These are phyloP conservation scores for Naganishia randhawae DNA, from an alignment of 768 basidiomycete species.

Conservation along the genomic window DNA sequence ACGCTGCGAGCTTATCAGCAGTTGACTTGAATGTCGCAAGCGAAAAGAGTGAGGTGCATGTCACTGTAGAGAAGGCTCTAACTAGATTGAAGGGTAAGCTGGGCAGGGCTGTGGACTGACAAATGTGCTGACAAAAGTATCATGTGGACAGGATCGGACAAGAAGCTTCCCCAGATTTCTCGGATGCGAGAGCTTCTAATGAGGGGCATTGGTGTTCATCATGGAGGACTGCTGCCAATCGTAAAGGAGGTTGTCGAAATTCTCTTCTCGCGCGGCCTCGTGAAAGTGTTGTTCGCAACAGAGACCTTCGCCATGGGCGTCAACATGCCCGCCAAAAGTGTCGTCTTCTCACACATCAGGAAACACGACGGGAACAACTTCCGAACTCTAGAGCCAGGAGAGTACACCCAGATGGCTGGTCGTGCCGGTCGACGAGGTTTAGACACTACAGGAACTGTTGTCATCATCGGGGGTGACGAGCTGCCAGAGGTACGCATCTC, in stretches of 20 bases:
- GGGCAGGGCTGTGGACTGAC: neutral
- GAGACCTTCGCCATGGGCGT: conserved; percentile 99
- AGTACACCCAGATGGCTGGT: conserved; percentile 99
- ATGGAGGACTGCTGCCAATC: conserved; percentile 93
- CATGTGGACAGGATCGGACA: conserved; percentile 23
- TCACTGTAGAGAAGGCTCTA: conserved; percentile 86
- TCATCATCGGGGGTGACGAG: conserved; percentile 73
- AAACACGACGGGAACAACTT: conserved; percentile 94
- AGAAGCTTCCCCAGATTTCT: conserved; percentile 81
- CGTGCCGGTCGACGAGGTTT: conserved; percentile 93
- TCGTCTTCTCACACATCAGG: conserved; percentile 88
- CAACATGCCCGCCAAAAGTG: conserved; percentile 97
- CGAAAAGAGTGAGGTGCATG: conserved; percentile 96
- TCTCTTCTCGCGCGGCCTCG: conserved; percentile 93
- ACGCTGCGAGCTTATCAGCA: conserved; percentile 82
- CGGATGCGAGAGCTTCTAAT: conserved; percentile 87
- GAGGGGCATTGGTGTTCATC: conserved; percentile 96
- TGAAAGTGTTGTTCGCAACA: conserved; percentile 96
- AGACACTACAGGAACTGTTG: conserved; percentile 90
- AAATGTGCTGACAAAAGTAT: neutral
- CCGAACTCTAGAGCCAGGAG: conserved; percentile 54
- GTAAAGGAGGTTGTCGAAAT: conserved; percentile 99
- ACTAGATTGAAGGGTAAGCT: conserved; percentile 77
- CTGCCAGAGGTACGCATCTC: conserved; percentile 66
- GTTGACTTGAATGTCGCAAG: conserved; percentile 78